Evolutionary conservation across 2,329 filamentous ascomycete genomes (phyloP).

Genomic region (Ustulina deusta): DNA sequence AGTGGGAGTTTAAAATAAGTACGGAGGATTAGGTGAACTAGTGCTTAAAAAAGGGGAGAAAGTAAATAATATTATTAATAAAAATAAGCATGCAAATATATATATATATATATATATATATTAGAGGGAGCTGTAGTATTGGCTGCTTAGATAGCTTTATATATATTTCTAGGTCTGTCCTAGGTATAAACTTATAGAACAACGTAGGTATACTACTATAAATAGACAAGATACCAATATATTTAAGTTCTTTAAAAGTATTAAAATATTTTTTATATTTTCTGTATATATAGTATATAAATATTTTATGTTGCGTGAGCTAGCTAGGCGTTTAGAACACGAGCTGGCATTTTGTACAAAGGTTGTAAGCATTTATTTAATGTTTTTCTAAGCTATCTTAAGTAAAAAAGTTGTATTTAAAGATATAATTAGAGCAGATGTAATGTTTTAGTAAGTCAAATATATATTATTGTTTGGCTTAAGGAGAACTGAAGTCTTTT

Average conservation of each 20-base stretch:
- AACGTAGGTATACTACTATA: background rate
- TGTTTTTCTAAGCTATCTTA: too few species aligned
- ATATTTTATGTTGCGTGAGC: too few species aligned
- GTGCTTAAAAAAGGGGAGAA: background rate
- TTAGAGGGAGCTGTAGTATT: background rate
- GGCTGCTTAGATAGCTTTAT: background rate
- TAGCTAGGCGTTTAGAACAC: too few species aligned
- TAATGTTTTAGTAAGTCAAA: too few species aligned
- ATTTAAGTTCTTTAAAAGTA: background rate
- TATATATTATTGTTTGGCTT: too few species aligned
- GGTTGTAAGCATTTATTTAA: too few species aligned
- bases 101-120: conserved; percentile 1
- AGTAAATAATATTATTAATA: background rate
- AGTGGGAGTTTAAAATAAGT: background rate
- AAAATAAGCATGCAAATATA: background rate
- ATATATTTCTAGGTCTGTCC: background rate
- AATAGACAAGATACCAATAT: background rate
- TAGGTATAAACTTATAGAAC: background rate
- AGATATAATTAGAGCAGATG: too few species aligned
- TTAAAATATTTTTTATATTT: too few species aligned
- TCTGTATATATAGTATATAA: too few species aligned
- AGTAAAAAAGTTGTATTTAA: too few species aligned
- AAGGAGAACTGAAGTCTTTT: too few species aligned
- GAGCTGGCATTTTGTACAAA: too few species aligned
- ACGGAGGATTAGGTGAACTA: background rate